A percentile compares a stretch with the other conserved stretches of the same genome.
phyloP scores from a whole-genome alignment of 2,329 filamentous ascomycete species.

The Teratosphaeria destructans region DNA sequence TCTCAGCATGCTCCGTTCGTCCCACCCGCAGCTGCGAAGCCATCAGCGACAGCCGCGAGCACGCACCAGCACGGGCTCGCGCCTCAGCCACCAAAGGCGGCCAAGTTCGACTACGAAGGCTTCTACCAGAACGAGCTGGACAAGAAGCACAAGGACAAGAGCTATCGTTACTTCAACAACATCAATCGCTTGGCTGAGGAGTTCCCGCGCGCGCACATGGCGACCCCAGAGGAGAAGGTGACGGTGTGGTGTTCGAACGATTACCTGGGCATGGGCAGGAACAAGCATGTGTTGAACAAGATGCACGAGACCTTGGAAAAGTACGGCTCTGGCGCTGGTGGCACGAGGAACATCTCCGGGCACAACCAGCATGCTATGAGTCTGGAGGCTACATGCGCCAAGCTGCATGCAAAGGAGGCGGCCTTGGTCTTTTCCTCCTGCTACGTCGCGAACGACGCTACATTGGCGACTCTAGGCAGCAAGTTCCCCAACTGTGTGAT shows the following conservation, averaged over 20 bases:
- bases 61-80: slow-evolving; percentile 29
- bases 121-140: slow-evolving; percentile 86
- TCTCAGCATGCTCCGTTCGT: slow-evolving; percentile 13
- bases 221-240: slow-evolving; percentile 69
- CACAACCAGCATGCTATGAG: slow-evolving; percentile 91
- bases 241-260: slow-evolving; percentile 99
- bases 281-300: slow-evolving; percentile 69
- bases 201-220: slow-evolving; percentile 89
- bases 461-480: slow-evolving; percentile 89
- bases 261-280: slow-evolving; percentile 95
- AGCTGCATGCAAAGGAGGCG: slow-evolving; percentile 82
- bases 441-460: slow-evolving; percentile 97
- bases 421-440: slow-evolving; percentile 94
- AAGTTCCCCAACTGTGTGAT: slow-evolving; percentile 96
- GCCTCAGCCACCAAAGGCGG: slow-evolving; percentile 37
- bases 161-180: slow-evolving; percentile 99
- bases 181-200: slow-evolving; percentile 97
- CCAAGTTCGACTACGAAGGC: slow-evolving; percentile 76
- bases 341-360: slow-evolving; percentile 93
- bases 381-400: slow-evolving; percentile 71
- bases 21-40: slow-evolving; percentile 5
- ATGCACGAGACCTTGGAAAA: slow-evolving; percentile 95
- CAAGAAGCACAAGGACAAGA: slow-evolving; percentile 99
- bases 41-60: slow-evolving; percentile 1
- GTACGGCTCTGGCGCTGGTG: slow-evolving; percentile 90